Conservation (phyloP, 2,329 filamentous ascomycete genomes). For the Aspergillus fumigatiaffinis region DNA sequence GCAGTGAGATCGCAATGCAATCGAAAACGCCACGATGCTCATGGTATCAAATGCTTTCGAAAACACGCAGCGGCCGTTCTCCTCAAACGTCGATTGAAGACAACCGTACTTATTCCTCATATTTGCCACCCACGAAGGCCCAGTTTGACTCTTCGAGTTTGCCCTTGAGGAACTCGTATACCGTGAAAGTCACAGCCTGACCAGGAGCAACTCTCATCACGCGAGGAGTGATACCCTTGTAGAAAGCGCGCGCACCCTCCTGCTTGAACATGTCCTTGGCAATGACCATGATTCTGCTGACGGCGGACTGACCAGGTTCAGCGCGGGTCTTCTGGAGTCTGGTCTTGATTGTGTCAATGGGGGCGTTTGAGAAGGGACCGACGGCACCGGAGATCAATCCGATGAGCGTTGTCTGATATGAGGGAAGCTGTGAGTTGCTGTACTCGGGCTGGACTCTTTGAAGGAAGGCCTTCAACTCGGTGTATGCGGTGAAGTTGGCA, state of each 20-base stretch:
- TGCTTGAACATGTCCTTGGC: conserved; percentile 85
- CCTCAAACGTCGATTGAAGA: neutral
- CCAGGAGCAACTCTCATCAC: conserved; percentile 97
- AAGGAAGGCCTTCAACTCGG: conserved; percentile 79
- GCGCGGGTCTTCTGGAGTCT: conserved; percentile 86
- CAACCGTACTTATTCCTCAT: conserved; percentile 53
- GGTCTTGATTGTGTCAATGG: conserved; percentile 99
- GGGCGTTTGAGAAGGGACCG: conserved; percentile 92
- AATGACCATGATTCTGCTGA: conserved; percentile 74
- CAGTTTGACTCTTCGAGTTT: conserved; percentile 65
- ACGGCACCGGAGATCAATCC: conserved; percentile 90
- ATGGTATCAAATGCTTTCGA: conserved; percentile 26
- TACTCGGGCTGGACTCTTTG: conserved; percentile 69
- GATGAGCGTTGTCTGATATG: conserved; percentile 86
- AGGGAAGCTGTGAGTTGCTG: conserved; percentile 63
- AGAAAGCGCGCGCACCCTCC: conserved; percentile 92
- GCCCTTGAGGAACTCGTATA: conserved; percentile 73
- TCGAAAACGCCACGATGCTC: conserved; percentile 26
- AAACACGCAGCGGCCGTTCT: conserved; percentile 11
- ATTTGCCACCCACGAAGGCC: conserved; percentile 57
- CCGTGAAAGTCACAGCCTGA: conserved; percentile 73
- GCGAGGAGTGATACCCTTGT: conserved; percentile 96
- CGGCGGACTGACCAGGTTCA: conserved; percentile 72
- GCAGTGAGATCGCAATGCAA: conserved; percentile 16
- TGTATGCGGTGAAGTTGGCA: conserved; percentile 97